Evolutionary conservation across 352 stramenopile species (phyloP).

Genomic region (Pythium apleroticum): DNA sequence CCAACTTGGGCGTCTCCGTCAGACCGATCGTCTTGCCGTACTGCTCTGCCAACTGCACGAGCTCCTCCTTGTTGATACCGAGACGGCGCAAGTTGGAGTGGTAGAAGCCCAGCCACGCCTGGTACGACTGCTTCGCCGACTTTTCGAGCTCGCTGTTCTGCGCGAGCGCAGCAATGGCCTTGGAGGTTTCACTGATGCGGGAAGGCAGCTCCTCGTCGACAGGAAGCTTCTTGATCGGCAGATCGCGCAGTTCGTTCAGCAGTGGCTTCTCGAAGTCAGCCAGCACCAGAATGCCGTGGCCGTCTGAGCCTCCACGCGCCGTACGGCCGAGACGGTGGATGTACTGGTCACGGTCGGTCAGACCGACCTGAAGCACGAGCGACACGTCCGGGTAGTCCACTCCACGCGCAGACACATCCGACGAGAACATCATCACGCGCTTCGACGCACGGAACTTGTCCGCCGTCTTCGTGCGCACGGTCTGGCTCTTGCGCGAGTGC

Average conservation of each 20-base stretch:
- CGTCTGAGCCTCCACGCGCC: conserved; percentile 84
- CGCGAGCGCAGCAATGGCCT: conserved; percentile 39
- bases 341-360: conserved; percentile 91
- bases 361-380: conserved; percentile 82
- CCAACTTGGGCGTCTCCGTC: conserved; percentile 47
- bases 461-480: conserved; percentile 80
- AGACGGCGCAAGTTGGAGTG: conserved; percentile 61
- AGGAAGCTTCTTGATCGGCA: conserved; percentile 36
- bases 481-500: conserved; percentile 95
- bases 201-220: conserved; percentile 26
- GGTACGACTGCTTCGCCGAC: conserved; percentile 86
- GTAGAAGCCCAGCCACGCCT: conserved; percentile 96
- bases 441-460: conserved; percentile 86
- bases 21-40: conserved; percentile 41
- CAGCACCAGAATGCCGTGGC: conserved; percentile 81
- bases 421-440: conserved; percentile 92
- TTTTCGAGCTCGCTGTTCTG: conserved; percentile 58
- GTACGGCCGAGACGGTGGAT: conserved; percentile 96
- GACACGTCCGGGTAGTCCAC: conserved; percentile 96
- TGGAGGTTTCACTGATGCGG: conserved; percentile 10
- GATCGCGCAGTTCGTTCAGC: conserved; percentile 61
- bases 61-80: conserved; percentile 34
- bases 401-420: conserved; percentile 92
- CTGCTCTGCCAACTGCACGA: conserved; percentile 62
- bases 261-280: conserved; percentile 82